Evolutionary conservation across 257 asterid species (phyloP), one percentile per base, ranked within the genome.

Genomic region (Cinchona pubescens): DNA sequence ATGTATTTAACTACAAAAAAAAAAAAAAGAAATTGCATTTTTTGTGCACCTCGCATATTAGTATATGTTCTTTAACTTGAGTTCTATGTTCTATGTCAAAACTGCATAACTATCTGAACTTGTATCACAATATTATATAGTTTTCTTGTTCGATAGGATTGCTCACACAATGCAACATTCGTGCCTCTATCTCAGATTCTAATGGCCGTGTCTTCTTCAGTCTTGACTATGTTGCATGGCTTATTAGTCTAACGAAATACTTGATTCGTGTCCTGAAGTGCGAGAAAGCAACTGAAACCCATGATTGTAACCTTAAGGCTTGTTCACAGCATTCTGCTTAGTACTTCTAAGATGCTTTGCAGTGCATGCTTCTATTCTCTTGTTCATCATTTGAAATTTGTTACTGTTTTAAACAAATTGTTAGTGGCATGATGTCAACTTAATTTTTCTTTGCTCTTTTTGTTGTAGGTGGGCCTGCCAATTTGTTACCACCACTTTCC

Each of bases 401-500:
- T 18, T 14, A 29, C 32, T n/a, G 51, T 12, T 38, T 30, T 10
- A 3, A n/a, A 19, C 14, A 46, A 18, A 56, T 1, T 65, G 73
- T 53, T 1, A 14, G n/a, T 12, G 1, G 45, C 45, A 25, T 46
- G 12, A 35, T 35, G 53, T 65, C 53, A 56, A 42, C 11, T 30
- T 76, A 34, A 72, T 55, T 63, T 21, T 48, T 70, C 45, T 62
- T 6, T 73, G 58, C 72, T 67, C 8, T 43, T 30, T 67, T 15
- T 55, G 27, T 37, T 73, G 79, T 85, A 91, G 98, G 96, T 5
- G 96, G 91, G 32, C 89, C 91, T 21, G 93, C 84, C 37, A 82
- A 83, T 65, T 55, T 86, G n/a, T n/a, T 76, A 74, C 89, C 91
- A 51, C 82, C 96, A 0, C 77, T 95, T 42, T 73, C 92, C 11